Evolutionary conservation across 2,329 filamentous ascomycete genomes (phyloP).

Genomic region (Emydomyces testavorans): DNA sequence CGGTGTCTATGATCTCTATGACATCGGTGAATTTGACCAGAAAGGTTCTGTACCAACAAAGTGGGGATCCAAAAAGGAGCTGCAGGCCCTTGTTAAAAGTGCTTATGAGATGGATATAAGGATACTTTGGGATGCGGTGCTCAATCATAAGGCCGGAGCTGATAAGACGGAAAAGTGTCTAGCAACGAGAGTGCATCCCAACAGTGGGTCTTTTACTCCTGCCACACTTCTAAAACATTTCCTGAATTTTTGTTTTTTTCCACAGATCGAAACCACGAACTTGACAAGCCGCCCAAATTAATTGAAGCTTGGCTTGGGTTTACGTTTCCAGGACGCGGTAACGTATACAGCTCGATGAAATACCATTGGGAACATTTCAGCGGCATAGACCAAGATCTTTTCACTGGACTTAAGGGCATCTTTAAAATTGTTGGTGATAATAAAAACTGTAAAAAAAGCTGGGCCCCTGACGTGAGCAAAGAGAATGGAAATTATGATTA

Average conservation of each 20-base stretch:
- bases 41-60: constrained; percentile 54
- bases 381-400: constrained; percentile 55
- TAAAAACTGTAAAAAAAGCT: constrained; percentile 52
- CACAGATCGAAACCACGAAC: constrained; percentile 11
- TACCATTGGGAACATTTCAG: constrained; percentile 59
- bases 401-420: constrained; percentile 47
- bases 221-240: not conserved
- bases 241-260: not conserved
- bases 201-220: constrained; percentile 25
- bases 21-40: constrained; percentile 61
- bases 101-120: constrained; percentile 46
- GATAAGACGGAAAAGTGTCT: constrained; percentile 52
- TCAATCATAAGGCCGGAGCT: constrained; percentile 61
- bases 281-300: constrained; percentile 44
- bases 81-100: constrained; percentile 41
- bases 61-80: constrained; percentile 55
- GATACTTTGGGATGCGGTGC: constrained; percentile 57
- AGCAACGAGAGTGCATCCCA: constrained; percentile 52
- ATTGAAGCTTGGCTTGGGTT: constrained; percentile 60
- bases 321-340: constrained; percentile 50
- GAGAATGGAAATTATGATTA: constrained; percentile 58
- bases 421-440: constrained; percentile 52
- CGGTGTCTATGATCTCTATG: constrained; percentile 59
- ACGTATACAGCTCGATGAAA: constrained; percentile 49
- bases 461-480: constrained; percentile 51